Conservation (phyloP, 2,329 filamentous ascomycete species). For the Trichoderma gracile region DNA sequence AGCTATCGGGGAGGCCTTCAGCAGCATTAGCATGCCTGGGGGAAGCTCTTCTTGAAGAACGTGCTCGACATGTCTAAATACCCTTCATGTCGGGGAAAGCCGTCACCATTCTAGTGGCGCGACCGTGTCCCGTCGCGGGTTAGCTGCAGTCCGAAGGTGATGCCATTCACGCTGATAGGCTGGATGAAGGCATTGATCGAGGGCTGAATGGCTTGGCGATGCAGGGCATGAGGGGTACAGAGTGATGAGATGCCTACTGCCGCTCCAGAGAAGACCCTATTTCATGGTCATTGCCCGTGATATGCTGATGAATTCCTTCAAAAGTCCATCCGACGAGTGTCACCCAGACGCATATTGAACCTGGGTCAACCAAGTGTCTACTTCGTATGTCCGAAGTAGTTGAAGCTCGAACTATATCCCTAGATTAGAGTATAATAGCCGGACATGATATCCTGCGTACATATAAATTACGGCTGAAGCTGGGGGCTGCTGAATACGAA, state of each 20-base stretch:
- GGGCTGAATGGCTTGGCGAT: conserved; percentile 6
- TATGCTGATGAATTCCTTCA: not conserved
- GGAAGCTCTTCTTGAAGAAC: not conserved
- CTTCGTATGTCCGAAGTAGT: too few relatives aligned
- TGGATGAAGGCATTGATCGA: not conserved
- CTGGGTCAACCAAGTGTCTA: too few relatives aligned
- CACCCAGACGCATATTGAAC: too few relatives aligned
- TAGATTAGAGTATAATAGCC: not conserved
- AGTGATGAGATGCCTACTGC: not conserved
- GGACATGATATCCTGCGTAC: not conserved
- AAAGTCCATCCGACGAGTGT: not conserved
- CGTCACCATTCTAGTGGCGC: not conserved
- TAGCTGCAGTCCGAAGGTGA: not conserved
- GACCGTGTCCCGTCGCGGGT: not conserved
- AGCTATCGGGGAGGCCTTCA: too few relatives aligned
- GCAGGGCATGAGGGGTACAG: not conserved
- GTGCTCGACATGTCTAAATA: not conserved
- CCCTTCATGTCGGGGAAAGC: not conserved
- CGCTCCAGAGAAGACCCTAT: too few relatives aligned
- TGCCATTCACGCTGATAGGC: not conserved
- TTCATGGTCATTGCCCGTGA: too few relatives aligned
- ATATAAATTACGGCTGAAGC: not conserved
- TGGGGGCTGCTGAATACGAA: not conserved
- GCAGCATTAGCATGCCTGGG: too few relatives aligned
- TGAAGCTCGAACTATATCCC: not conserved